Percentiles rank a stretch among this genome's conserved stretches.
These are phyloP conservation scores for Pterulicium gracile DNA, from an alignment of 1,284 basidiomycete genomes.

Conservation along the genomic window DNA sequence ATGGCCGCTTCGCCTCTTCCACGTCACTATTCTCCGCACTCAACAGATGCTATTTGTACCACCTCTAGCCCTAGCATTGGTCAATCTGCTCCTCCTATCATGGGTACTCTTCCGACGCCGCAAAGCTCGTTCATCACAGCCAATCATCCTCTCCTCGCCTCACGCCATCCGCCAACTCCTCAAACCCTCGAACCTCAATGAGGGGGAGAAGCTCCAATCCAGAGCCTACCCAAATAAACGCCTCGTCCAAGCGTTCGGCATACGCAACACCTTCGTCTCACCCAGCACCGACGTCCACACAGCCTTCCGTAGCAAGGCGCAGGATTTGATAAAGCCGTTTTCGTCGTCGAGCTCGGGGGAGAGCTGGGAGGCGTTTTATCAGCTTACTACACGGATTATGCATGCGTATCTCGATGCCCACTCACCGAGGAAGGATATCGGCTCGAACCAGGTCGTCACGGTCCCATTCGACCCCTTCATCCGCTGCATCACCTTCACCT, in stretches of 20 bases:
- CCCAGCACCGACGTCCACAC: constrained; percentile 18
- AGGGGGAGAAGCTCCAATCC: constrained; percentile 16
- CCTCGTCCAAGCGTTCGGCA: constrained; percentile 27
- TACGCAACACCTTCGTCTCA: constrained; percentile 31
- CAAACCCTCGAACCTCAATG: not conserved
- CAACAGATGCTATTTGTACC: too few species aligned
- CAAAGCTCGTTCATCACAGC: too few species aligned
- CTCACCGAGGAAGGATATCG: too few species aligned
- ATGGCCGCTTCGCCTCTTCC: too few species aligned
- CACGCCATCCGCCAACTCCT: not conserved
- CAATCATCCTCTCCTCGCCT: too few species aligned
- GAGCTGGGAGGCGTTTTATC: constrained; percentile 21
- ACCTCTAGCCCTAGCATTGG: too few species aligned
- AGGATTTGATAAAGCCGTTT: constrained; percentile 16
- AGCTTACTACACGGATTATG: constrained; percentile 20
- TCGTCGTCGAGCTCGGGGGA: constrained; percentile 9
- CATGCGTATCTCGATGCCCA: constrained; percentile 15
- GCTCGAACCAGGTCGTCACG: not conserved
- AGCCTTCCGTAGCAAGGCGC: constrained; percentile 20
- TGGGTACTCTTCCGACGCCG: too few species aligned
- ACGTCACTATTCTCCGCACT: too few species aligned
- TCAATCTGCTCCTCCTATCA: too few species aligned
- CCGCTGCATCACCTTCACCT: constrained; percentile 30
- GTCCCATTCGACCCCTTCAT: constrained; percentile 26
- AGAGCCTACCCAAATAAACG: constrained; percentile 33